These are phyloP conservation scores for Symbiodinium pilosum DNA, from an alignment of 73 alveolate species.

Conservation along the genomic window DNA sequence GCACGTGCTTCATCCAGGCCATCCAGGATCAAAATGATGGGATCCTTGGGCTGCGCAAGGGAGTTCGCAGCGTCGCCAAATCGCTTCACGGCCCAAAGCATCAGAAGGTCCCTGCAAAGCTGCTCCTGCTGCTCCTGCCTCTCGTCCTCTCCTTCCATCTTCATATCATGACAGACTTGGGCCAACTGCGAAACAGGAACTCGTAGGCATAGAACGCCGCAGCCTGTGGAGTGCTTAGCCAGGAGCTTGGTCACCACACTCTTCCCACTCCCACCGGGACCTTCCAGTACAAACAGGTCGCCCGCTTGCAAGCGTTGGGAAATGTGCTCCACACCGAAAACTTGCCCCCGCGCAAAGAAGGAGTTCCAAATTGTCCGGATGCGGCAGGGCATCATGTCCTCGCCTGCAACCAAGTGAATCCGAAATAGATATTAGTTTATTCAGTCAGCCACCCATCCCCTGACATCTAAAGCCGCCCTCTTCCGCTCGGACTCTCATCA, in stretches of 20 bases:
- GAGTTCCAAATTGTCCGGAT: too few relatives aligned
- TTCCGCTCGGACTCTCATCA: too few relatives aligned
- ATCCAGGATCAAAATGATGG: conserved; percentile 34
- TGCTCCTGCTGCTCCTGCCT: too few relatives aligned
- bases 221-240: conserved; percentile 23
- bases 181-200: conserved; percentile 43
- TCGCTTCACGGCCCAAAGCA: conserved; percentile 31
- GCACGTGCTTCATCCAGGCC: conserved; percentile 11
- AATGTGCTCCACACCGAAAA: neutral
- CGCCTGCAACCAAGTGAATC: too few relatives aligned
- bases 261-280: conserved; percentile 58
- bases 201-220: conserved; percentile 13
- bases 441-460: too few relatives aligned
- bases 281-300: conserved; percentile 21
- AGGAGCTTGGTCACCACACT: conserved; percentile 7
- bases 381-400: too few relatives aligned
- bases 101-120: neutral
- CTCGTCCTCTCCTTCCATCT: too few relatives aligned
- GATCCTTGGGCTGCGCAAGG: conserved; percentile 27
- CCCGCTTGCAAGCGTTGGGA: conserved; percentile 15
- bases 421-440: too few relatives aligned
- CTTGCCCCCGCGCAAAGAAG: too few relatives aligned
- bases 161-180: neutral
- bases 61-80: conserved; percentile 14
- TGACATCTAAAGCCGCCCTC: too few relatives aligned